Conservation (phyloP, 345 rosid genomes). For the Hibiscus mutabilis region DNA sequence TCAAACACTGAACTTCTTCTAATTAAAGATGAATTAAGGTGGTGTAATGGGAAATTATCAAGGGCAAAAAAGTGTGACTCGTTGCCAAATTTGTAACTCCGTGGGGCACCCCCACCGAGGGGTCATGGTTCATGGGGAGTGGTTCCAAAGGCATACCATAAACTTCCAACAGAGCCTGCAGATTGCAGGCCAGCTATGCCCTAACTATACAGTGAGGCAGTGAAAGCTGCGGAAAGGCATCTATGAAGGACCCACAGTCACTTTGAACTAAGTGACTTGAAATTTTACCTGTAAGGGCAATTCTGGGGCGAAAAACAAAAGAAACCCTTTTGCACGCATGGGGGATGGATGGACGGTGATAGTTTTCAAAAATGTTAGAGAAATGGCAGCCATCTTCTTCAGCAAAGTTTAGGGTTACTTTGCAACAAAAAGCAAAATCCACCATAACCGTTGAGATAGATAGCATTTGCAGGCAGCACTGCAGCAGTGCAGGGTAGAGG, state of each 20-base stretch:
- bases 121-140: neutral
- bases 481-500: neutral
- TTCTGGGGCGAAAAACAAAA: constrained; percentile 7
- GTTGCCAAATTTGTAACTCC: neutral
- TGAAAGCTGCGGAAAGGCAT: constrained; percentile 6
- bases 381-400: constrained; percentile 27
- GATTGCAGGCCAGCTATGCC: constrained; percentile 6
- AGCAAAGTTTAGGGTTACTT: constrained; percentile 20
- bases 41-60: neutral
- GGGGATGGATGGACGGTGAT: constrained; percentile 22
- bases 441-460: neutral
- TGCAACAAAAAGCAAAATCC: constrained; percentile 19
- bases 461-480: neutral
- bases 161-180: neutral
- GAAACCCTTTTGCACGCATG: constrained; percentile 10
- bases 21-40: too few species aligned
- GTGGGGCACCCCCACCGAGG: too few species aligned
- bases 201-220: constrained; percentile 2
- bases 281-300: constrained; percentile 20
- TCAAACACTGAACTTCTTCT: too few species aligned
- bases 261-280: constrained; percentile 14
- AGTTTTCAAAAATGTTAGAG: constrained; percentile 25
- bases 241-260: constrained; percentile 15
- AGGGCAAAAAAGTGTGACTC: neutral
- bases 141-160: neutral